These are phyloP conservation scores for Collybiopsis luxurians DNA, from an alignment of 768 basidiomycete species.

Conservation along the genomic window DNA sequence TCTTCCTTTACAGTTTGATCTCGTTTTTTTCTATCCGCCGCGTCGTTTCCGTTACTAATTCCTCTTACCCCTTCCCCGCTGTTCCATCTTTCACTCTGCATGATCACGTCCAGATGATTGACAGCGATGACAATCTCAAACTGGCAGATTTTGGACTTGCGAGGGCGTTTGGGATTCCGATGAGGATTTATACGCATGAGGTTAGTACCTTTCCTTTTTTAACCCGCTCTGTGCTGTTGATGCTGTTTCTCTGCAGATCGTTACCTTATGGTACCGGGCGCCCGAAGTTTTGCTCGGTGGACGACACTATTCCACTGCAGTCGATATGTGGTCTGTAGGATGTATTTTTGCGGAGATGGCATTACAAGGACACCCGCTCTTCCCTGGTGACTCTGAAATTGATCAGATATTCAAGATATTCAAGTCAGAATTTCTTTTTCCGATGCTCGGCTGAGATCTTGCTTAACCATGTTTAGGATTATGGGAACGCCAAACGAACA, in stretches of 20 bases:
- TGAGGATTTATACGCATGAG: slow-evolving; percentile 98
- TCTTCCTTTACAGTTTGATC: too few species aligned
- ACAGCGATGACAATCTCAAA: slow-evolving; percentile 87
- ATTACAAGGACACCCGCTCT: slow-evolving; percentile 83
- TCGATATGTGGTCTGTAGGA: slow-evolving; percentile 99
- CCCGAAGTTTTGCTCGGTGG: slow-evolving; percentile 96
- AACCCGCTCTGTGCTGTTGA: background rate
- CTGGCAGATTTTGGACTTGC: slow-evolving; percentile 96
- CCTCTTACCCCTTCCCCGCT: too few species aligned
- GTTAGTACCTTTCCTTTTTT: slow-evolving; percentile 22
- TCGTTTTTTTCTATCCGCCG: too few species aligned
- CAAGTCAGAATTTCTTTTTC: slow-evolving; percentile 52
- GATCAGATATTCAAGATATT: slow-evolving; percentile 99
- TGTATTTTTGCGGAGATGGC: slow-evolving; percentile 99
- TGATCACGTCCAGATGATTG: slow-evolving; percentile 53
- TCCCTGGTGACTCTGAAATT: slow-evolving; percentile 99
- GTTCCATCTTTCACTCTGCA: too few species aligned
- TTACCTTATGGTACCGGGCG: slow-evolving; percentile 98
- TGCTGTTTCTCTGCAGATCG: slow-evolving; percentile 63
- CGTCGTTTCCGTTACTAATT: too few species aligned
- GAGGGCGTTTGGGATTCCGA: slow-evolving; percentile 95
- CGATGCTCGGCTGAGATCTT: too few species aligned
- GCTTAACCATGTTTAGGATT: too few species aligned
- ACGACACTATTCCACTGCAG: slow-evolving; percentile 94
- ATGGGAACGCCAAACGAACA: slow-evolving; percentile 93